Base-by-base conservation (phyloP, 2,329 filamentous ascomycete species). In the Magnaporthiopsis incrustans region DNA sequence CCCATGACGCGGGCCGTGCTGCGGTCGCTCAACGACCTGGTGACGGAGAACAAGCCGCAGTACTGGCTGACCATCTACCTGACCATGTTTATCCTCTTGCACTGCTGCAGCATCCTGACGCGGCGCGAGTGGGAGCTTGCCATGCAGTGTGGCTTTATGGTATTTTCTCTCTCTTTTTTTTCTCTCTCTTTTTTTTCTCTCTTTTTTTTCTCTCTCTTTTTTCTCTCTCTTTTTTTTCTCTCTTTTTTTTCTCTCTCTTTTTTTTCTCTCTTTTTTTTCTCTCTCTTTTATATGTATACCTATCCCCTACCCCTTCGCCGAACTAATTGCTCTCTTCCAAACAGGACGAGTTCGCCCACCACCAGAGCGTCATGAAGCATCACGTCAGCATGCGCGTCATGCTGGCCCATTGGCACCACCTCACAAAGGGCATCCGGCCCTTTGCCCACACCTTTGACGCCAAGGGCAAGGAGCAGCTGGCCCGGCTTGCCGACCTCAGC, bases 41-140 rank as follows among this genome's bases (percentile, higher is more conserved):
- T 71, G 0, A 61, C 64, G 27, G 64, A 66, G 15, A 71, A 69
- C 50, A 68, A 67, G 63, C 53, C 66, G 15, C 62, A 67, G 33
- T 69, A 70, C 62, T 71, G 68, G 69, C 64, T 71, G 11, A 69
- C 68, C 33, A 69, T 70, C 15, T 71, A 71, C 60, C 64, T 67
- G 3, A 33, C 66, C n/a, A 66, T 70, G 64, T 71, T 71, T 63
- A 65, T 71, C 12, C 62, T 71, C 30, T 60, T 71, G 26, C 69
- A 71, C 62, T 70, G 68, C 66, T 70, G 69, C 57, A 60, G 68
- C 3, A 67, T 70, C 67, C 61, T 68, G n/a, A 68, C 69, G 14
- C 60, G 63, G 15, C 60, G 69, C 11, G 69, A 70, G 26, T 65
- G 61, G 33, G 69, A 70, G 58, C 66, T 65, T 8, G 69, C 69